Evolutionary conservation across 371 early-diverging fungal genomes (phyloP).

Genomic region (Actinomucor elegans): DNA sequence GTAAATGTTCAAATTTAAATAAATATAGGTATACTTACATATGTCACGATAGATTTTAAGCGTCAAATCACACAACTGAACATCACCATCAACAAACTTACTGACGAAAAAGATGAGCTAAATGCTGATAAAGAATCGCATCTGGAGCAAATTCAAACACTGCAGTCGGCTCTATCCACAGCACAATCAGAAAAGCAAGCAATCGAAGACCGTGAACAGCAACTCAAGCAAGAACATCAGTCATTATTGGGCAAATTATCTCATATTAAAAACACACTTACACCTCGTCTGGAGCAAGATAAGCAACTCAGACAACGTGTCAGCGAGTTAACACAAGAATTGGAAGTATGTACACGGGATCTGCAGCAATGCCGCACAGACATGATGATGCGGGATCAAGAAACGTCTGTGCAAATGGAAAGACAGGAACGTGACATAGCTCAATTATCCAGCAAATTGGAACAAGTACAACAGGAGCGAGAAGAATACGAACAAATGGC

Average conservation of each 20-base stretch:
- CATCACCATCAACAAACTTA: conserved; percentile 30
- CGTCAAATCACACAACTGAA: conserved; percentile 43
- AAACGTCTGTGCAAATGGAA: conserved; percentile 17
- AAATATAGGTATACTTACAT: conserved; percentile 1
- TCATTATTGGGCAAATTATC: conserved; percentile 33
- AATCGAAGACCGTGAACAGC: conserved; percentile 24
- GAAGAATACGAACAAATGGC: conserved; percentile 67
- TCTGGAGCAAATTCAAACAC: not conserved
- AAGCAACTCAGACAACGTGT: conserved; percentile 37
- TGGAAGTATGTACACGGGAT: conserved; percentile 16
- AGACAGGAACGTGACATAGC: conserved; percentile 23
- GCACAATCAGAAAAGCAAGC: conserved; percentile 12
- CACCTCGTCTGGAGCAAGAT: conserved; percentile 45
- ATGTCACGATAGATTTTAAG: conserved; percentile 27
- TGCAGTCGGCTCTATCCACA: conserved; percentile 8
- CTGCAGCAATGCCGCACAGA: conserved; percentile 26
- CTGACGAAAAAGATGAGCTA: conserved; percentile 40
- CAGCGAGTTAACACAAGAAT: conserved; percentile 22
- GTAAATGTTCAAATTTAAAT: conserved; percentile 5
- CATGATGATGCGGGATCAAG: conserved; percentile 33
- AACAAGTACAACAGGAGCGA: conserved; percentile 30
- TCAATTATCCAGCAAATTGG: conserved; percentile 18
- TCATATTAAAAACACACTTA: conserved; percentile 42
- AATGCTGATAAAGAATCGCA: conserved; percentile 27
- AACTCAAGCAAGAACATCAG: conserved; percentile 45